These are phyloP conservation scores for Neurospora tetrasperma DNA, from an alignment of 495 filamentous ascomycete species.

Conservation along the genomic window DNA sequence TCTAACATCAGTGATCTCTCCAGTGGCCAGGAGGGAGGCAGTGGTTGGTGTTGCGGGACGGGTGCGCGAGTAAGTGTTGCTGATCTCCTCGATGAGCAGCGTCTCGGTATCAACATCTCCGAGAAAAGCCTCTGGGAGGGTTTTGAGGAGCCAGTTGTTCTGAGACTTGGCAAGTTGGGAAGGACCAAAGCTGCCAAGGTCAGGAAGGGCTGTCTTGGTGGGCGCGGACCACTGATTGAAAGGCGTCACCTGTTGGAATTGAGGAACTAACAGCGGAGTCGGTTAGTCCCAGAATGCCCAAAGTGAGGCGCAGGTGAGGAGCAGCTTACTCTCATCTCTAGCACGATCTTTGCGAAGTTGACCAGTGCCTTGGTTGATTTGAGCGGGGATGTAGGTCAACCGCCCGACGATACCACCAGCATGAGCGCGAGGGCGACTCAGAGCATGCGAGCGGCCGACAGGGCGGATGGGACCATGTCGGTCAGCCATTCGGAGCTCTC, in stretches of 20 bases:
- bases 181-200: constrained; percentile 7
- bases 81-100: constrained; percentile 19
- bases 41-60: not conserved
- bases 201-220: constrained; percentile 1
- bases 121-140: constrained; percentile 29
- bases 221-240: constrained; percentile 27
- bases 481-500: constrained; percentile 21
- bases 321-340: constrained; percentile 14
- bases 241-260: constrained; percentile 31
- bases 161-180: constrained; percentile 17
- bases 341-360: constrained; percentile 13
- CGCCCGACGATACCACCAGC: constrained; percentile 17
- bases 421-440: constrained; percentile 6
- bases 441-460: not conserved
- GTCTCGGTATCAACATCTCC: constrained; percentile 19
- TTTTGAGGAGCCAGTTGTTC: constrained; percentile 27
- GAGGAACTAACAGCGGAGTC: constrained; percentile 22
- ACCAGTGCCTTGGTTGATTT: constrained; percentile 7
- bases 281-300: constrained; percentile 3
- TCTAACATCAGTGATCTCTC: constrained; percentile 28
- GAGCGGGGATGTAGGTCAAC: constrained; percentile 16
- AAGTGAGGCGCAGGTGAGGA: not conserved
- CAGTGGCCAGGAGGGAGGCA: constrained; percentile 23
- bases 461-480: not conserved
- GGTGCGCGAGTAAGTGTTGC: not conserved